A percentile compares a stretch with the other conserved stretches of the same genome.
Evolutionary conservation across 2,329 filamentous ascomycete species (phyloP).

Genomic region (Ophiostoma sp.): DNA sequence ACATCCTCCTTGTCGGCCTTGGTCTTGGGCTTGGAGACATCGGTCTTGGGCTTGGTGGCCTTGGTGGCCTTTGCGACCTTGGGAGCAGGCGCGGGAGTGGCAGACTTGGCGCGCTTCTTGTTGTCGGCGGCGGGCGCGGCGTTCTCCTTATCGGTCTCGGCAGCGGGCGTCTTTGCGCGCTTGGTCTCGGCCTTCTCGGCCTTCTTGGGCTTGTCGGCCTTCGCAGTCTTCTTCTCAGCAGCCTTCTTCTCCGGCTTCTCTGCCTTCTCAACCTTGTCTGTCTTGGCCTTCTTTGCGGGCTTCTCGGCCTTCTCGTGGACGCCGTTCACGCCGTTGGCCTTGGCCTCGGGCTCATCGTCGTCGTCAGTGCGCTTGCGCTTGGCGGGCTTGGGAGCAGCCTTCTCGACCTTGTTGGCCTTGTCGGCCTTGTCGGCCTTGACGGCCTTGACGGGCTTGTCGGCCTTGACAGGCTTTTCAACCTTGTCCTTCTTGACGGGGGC

Average conservation of each 20-base stretch:
- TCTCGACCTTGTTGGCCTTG: conserved; percentile 21
- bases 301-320: neutral
- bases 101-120: conserved; percentile 23
- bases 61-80: conserved; percentile 4
- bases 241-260: conserved; percentile 25
- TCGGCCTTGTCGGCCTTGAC: conserved; percentile 18
- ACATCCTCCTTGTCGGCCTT: conserved; percentile 22
- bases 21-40: conserved; percentile 23
- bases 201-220: conserved; percentile 16
- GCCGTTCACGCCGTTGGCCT: conserved; percentile 24
- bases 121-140: conserved; percentile 23
- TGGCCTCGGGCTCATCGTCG: conserved; percentile 22
- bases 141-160: conserved; percentile 25
- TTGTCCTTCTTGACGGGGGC: conserved; percentile 32
- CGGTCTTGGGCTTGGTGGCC: conserved; percentile 21
- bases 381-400: conserved; percentile 22
- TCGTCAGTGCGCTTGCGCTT: conserved; percentile 24
- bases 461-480: conserved; percentile 20
- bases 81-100: conserved; percentile 17
- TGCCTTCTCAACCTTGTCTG: conserved; percentile 24
- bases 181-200: conserved; percentile 22
- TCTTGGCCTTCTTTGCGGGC: conserved; percentile 17
- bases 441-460: conserved; percentile 24
- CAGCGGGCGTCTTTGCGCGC: conserved; percentile 19
- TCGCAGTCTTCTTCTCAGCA: conserved; percentile 27